Percentiles rank a stretch among this genome's conserved stretches.
These are phyloP conservation scores for Solanum microdontum DNA, from an alignment of 257 asterid genomes.

Conservation along the genomic window DNA sequence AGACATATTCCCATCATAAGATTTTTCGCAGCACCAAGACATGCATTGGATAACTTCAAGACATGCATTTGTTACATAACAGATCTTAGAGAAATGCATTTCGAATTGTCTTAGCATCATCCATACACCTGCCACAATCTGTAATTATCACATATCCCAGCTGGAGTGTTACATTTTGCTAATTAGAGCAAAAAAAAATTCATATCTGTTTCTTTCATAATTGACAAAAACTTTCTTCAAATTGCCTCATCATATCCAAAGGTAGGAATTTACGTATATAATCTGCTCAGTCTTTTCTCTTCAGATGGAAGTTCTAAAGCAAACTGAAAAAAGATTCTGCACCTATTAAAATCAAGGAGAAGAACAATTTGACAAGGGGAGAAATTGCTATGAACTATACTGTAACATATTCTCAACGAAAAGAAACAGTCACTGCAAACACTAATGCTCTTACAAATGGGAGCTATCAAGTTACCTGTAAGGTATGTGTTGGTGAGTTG, in stretches of 20 bases:
- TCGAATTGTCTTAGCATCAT: not conserved
- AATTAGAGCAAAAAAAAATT: not conserved
- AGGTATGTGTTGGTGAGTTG: slow-evolving; percentile 82
- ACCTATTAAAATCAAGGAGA: not conserved
- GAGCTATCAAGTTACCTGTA: slow-evolving; percentile 52
- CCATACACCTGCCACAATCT: not conserved
- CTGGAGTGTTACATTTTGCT: not conserved
- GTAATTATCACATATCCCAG: not conserved
- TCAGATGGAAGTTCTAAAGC: not conserved
- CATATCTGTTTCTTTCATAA: not conserved
- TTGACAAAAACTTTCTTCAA: not conserved
- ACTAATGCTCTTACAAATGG: not conserved
- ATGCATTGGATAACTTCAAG: not conserved
- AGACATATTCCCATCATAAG: not conserved
- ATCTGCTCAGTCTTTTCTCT: not conserved
- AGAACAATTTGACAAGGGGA: not conserved
- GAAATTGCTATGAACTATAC: not conserved
- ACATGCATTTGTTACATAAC: not conserved
- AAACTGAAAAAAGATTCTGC: not conserved
- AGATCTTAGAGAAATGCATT: not conserved
- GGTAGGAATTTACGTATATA: not conserved
- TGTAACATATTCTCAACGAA: not conserved
- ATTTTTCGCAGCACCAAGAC: not conserved
- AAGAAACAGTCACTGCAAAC: not conserved
- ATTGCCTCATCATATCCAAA: not conserved